Percentiles rank a stretch among this genome's conserved stretches.
These are phyloP conservation scores for Erodium maritimum DNA, from an alignment of 345 rosid species.

Conservation along the genomic window DNA sequence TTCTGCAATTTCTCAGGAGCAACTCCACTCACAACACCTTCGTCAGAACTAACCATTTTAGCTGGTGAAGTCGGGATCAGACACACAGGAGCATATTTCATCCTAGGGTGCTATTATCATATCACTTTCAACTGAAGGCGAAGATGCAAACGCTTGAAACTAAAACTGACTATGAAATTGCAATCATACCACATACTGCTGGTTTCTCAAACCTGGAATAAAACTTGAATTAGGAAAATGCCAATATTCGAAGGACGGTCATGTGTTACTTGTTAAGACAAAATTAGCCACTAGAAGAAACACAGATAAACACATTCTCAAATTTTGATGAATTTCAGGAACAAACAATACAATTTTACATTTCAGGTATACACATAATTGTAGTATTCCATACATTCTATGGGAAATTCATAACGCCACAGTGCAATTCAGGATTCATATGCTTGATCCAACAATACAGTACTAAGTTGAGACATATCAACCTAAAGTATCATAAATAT, in stretches of 20 bases:
- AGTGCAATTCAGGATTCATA: not conserved
- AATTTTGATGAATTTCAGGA: not conserved
- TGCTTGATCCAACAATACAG: not conserved
- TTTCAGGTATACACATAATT: not conserved
- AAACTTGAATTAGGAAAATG: not conserved
- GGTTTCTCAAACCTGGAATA: not conserved
- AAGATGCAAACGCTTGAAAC: not conserved
- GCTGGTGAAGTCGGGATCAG: constrained; percentile 16
- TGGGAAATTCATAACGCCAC: no score
- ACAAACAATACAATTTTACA: not conserved
- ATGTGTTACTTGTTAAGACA: no score
- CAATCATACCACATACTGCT: constrained; percentile 5
- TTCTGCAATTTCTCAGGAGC: constrained; percentile 23
- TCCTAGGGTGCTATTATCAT: constrained; percentile 5
- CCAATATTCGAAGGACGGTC: not conserved
- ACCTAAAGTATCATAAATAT: no score
- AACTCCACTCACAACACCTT: constrained; percentile 19
- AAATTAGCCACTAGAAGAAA: not conserved
- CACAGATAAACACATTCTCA: not conserved
- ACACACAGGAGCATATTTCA: constrained; percentile 11
- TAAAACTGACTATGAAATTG: not conserved
- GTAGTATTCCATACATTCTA: no score
- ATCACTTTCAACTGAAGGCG: constrained; percentile 3
- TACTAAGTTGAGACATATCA: not conserved
- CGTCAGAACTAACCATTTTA: constrained; percentile 29